These are phyloP conservation scores for Vitis hybrid DNA, from an alignment of 177 flowering plant species.

Conservation along the genomic window DNA sequence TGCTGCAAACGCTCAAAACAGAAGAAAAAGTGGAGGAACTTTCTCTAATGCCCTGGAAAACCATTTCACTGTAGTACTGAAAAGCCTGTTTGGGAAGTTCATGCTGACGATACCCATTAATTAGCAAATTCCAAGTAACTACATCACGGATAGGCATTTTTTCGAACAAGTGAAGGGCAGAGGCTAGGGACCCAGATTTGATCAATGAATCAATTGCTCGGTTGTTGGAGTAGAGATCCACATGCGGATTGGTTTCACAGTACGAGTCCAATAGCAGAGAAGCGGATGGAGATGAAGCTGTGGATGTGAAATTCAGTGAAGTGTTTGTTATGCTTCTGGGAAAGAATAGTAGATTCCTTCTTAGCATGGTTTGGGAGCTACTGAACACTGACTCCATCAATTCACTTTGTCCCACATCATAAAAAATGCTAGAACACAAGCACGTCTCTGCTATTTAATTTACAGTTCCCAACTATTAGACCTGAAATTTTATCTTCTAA, in stretches of 20 bases:
- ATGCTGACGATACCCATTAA: constrained; percentile 43
- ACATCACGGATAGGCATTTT: constrained; percentile 54
- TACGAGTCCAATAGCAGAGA: constrained; percentile 13
- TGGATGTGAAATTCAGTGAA: constrained; percentile 8
- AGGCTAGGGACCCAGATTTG: constrained; percentile 38
- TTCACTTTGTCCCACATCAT: too few species aligned
- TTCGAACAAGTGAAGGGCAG: constrained; percentile 51
- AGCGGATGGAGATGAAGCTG: constrained; percentile 1
- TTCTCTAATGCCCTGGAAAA: constrained; percentile 44
- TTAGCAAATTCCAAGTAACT: constrained; percentile 56
- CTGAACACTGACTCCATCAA: neutral
- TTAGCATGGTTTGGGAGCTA: neutral
- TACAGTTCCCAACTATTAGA: too few species aligned
- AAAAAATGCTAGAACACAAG: too few species aligned
- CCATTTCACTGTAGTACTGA: constrained; percentile 46
- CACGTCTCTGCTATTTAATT: too few species aligned
- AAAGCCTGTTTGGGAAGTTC: constrained; percentile 40
- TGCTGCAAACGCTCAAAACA: constrained; percentile 46
- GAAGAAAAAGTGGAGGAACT: constrained; percentile 59
- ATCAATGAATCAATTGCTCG: constrained; percentile 30
- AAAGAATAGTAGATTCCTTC: neutral
- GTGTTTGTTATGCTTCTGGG: constrained; percentile 11
- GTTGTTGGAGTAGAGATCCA: constrained; percentile 32
- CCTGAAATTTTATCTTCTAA: too few species aligned
- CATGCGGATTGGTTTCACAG: constrained; percentile 3